A percentile compares a stretch with the other conserved stretches of the same genome.
Evolutionary conservation across 2,329 filamentous ascomycete species (phyloP).

Genomic region (Delphinella strobiligena): DNA sequence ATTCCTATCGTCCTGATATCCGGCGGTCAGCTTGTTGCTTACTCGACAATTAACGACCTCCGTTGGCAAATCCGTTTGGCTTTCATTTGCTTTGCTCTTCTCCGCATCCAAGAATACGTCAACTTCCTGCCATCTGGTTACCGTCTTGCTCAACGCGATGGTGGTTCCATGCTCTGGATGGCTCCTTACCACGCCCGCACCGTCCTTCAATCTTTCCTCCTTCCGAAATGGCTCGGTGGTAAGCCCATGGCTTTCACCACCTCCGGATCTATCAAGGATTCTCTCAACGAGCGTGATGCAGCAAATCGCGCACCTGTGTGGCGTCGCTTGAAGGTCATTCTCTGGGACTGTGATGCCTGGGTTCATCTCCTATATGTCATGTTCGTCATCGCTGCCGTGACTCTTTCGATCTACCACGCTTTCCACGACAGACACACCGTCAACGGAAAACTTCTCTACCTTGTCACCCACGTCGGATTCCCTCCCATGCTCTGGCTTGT

Average conservation of each 20-base stretch:
- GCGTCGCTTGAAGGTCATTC: slow-evolving; percentile 41
- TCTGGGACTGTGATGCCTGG: slow-evolving; percentile 43
- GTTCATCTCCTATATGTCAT: slow-evolving; percentile 46
- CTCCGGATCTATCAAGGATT: slow-evolving; percentile 44
- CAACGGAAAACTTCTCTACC: slow-evolving; percentile 34
- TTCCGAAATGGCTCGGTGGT: slow-evolving; percentile 36
- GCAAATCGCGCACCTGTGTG: slow-evolving; percentile 31
- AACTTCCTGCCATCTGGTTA: slow-evolving; percentile 50
- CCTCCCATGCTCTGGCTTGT: slow-evolving; percentile 45
- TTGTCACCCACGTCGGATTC: slow-evolving; percentile 52
- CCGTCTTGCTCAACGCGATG: slow-evolving; percentile 45
- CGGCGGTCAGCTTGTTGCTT: slow-evolving; percentile 47
- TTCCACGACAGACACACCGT: slow-evolving; percentile 28
- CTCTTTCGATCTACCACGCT: slow-evolving; percentile 40
- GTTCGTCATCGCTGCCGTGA: slow-evolving; percentile 39
- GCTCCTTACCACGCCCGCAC: slow-evolving; percentile 48
- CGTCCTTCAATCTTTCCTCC: slow-evolving; percentile 23
- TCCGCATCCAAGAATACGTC: slow-evolving; percentile 46
- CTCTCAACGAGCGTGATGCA: slow-evolving; percentile 45
- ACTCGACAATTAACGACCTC: slow-evolving; percentile 27
- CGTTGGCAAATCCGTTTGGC: slow-evolving; percentile 8
- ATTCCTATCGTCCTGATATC: slow-evolving; percentile 48
- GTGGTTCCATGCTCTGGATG: slow-evolving; percentile 50
- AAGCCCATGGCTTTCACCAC: slow-evolving; percentile 48
- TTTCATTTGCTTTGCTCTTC: slow-evolving; percentile 23